These are phyloP conservation scores for Globisporangium megalacanthum DNA, from an alignment of 352 stramenopile species.

Conservation along the genomic window DNA sequence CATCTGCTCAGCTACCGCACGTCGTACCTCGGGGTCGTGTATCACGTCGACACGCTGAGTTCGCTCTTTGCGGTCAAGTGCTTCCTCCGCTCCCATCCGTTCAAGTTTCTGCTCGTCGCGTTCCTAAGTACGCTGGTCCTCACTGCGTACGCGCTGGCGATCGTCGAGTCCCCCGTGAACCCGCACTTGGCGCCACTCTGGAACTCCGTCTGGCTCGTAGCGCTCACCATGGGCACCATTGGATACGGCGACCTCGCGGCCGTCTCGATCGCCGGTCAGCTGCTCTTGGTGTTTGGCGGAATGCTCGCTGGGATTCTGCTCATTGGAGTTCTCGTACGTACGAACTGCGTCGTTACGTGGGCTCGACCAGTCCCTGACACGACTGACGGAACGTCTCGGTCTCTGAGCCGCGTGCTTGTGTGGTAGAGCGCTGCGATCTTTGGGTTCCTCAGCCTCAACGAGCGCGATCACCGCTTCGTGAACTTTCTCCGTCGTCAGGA, in stretches of 20 bases:
- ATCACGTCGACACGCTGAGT: conserved; percentile 72
- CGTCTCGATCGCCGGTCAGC: conserved; percentile 47
- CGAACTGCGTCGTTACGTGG: background rate
- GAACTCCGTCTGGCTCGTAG: conserved; percentile 66
- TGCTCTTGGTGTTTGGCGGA: conserved; percentile 51
- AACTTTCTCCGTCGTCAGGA: conserved; percentile 40
- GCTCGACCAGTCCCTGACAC: background rate
- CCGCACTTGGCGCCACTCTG: conserved; percentile 45
- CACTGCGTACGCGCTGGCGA: conserved; percentile 55
- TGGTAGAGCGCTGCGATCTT: conserved; percentile 63
- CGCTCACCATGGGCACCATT: conserved; percentile 72
- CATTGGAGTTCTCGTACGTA: conserved; percentile 54
- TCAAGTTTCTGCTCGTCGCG: conserved; percentile 41
- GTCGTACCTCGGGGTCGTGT: conserved; percentile 63
- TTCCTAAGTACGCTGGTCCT: conserved; percentile 42
- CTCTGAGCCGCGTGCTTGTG: background rate
- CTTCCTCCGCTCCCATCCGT: conserved; percentile 61
- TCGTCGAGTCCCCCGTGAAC: conserved; percentile 65
- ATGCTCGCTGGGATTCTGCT: conserved; percentile 72
- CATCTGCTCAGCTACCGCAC: conserved; percentile 48
- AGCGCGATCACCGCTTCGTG: conserved; percentile 58
- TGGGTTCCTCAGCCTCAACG: conserved; percentile 41
- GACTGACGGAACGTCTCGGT: background rate
- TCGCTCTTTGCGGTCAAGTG: conserved; percentile 82
- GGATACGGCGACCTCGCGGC: conserved; percentile 66